Percentiles rank a stretch among this genome's conserved stretches.
Evolutionary conservation across 2,329 filamentous ascomycete species (phyloP).

Genomic region (Colletotrichum truncatum): DNA sequence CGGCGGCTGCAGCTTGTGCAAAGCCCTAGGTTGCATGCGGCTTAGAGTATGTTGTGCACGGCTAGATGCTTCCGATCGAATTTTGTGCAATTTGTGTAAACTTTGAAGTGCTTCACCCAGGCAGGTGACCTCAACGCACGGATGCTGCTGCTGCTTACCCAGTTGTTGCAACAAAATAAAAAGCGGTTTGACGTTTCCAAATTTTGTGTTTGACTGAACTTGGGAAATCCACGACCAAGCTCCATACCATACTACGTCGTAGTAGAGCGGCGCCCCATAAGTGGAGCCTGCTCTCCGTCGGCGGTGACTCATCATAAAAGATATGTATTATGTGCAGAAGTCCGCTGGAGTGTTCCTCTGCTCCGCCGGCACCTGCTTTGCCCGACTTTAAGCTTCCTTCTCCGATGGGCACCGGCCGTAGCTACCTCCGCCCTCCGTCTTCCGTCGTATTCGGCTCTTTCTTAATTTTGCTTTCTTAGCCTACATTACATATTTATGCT

Average conservation of each 20-base stretch:
- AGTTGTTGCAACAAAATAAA: too few species aligned
- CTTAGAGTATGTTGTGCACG: constrained; percentile 12
- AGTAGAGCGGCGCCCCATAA: too few species aligned
- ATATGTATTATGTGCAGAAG: neutral
- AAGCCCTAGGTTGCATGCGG: constrained; percentile 8
- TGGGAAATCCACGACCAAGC: too few species aligned
- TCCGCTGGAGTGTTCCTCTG: neutral
- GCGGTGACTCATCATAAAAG: neutral
- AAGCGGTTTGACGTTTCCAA: too few species aligned
- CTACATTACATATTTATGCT: neutral
- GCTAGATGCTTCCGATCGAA: neutral
- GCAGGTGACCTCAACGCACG: neutral
- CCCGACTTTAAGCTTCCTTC: constrained; percentile 3
- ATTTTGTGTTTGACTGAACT: too few species aligned
- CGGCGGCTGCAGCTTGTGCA: constrained; percentile 23
- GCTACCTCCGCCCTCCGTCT: neutral
- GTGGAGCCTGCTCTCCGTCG: neutral
- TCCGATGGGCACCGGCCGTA: neutral
- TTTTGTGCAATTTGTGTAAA: constrained; percentile 3
- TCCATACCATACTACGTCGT: too few species aligned
- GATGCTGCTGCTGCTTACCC: too few species aligned
- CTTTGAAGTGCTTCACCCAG: neutral
- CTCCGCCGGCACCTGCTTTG: neutral
- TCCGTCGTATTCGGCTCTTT: constrained; percentile 14
- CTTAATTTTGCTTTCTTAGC: neutral